Conservation (phyloP, 352 stramenopile genomes). For the Pilasporangium apinafurcum region DNA sequence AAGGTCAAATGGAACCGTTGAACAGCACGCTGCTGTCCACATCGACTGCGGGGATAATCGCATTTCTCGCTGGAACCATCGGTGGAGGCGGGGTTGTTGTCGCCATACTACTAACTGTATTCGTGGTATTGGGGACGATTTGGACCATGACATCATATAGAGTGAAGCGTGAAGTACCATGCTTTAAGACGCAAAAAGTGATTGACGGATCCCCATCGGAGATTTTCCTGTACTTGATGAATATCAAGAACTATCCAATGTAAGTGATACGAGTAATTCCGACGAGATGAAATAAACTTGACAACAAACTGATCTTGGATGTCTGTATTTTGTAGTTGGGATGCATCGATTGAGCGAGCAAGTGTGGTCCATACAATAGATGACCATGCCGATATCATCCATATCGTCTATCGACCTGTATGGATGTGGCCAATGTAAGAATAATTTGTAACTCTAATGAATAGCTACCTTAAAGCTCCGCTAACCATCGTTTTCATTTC, state of each 20-base stretch:
- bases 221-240: slow-evolving; percentile 74
- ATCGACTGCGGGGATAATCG: slow-evolving; percentile 38
- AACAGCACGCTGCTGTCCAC: slow-evolving; percentile 58
- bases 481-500: too few species aligned
- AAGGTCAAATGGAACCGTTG: slow-evolving; percentile 25
- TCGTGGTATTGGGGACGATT: slow-evolving; percentile 33
- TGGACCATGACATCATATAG: slow-evolving; percentile 49
- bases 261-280: slow-evolving; percentile 4
- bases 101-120: slow-evolving; percentile 37
- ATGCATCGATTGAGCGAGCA: slow-evolving; percentile 51
- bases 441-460: background rate
- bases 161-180: slow-evolving; percentile 32
- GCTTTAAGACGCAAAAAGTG: slow-evolving; percentile 66
- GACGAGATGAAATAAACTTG: too few species aligned
- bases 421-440: slow-evolving; percentile 75
- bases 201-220: slow-evolving; percentile 57
- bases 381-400: slow-evolving; percentile 73
- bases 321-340: slow-evolving; percentile 30
- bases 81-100: slow-evolving; percentile 46
- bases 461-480: too few species aligned
- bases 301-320: too few species aligned
- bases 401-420: slow-evolving; percentile 66
- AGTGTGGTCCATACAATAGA: slow-evolving; percentile 74
- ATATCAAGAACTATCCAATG: slow-evolving; percentile 57
- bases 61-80: slow-evolving; percentile 62